phyloP scores from a whole-genome alignment of 2,329 filamentous ascomycete species.

The Dactylellina cionopaga region DNA sequence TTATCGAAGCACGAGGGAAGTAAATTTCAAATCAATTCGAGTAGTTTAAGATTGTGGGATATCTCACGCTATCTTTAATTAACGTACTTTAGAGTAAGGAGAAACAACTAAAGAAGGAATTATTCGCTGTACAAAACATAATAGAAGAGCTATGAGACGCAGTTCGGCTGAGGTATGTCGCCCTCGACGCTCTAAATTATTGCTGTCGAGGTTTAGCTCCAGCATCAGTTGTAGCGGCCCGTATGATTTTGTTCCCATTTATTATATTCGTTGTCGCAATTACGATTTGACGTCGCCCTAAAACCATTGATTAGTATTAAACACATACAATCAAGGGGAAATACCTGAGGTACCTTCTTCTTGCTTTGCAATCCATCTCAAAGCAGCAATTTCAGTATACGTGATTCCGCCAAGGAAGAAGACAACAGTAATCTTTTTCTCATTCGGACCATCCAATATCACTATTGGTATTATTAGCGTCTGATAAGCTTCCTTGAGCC shows the following conservation, averaged over 20 bases:
- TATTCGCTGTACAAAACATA: too few species aligned
- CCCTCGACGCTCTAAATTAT: constrained; percentile 2
- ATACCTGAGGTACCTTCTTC: constrained; percentile 67
- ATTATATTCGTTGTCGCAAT: constrained; percentile 94
- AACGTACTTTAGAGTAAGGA: too few species aligned
- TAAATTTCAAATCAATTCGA: too few species aligned
- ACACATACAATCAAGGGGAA: not conserved
- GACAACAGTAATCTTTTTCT: constrained; percentile 88
- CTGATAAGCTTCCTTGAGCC: not conserved
- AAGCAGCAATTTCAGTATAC: constrained; percentile 92
- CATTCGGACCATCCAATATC: constrained; percentile 77
- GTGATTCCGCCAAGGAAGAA: constrained; percentile 98
- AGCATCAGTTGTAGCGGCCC: constrained; percentile 75
- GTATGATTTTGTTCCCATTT: constrained; percentile 88
- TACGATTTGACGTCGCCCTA: constrained; percentile 79
- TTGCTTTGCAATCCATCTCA: constrained; percentile 87
- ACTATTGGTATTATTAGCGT: constrained; percentile 21
- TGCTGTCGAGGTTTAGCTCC: constrained; percentile 22
- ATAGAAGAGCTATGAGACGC: too few species aligned
- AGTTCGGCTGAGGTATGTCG: too few species aligned
- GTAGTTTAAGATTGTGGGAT: too few species aligned
- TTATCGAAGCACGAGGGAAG: too few species aligned
- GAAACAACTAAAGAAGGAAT: too few species aligned
- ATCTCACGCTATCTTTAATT: too few species aligned
- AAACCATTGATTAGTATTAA: not conserved